A percentile compares a stretch with the other conserved stretches of the same genome.
Conservation (phyloP, 805 yeast species). For the Torulaspora franciscae region DNA sequence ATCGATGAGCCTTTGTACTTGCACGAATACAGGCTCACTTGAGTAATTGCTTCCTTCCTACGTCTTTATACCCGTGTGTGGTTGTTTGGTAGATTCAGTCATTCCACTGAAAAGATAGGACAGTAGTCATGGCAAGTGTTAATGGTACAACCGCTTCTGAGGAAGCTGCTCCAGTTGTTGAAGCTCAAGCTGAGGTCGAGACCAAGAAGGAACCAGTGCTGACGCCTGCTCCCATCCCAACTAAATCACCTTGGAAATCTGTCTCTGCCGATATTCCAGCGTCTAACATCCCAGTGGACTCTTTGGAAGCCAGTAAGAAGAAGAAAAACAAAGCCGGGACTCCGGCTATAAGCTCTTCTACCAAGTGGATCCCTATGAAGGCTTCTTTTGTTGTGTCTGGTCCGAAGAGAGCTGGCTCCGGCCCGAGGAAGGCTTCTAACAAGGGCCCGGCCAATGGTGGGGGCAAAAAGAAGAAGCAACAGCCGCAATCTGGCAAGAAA, state of each 20-base stretch:
- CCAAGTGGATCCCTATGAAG: conserved; percentile 67
- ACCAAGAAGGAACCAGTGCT: conserved; percentile 20
- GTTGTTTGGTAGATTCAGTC: background rate
- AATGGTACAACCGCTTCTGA: conserved; percentile 1
- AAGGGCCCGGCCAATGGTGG: conserved; percentile 14
- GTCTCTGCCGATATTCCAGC: conserved; percentile 26
- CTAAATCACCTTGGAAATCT: conserved; percentile 34
- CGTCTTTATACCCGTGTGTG: background rate
- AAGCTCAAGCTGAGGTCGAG: background rate
- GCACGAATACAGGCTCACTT: background rate
- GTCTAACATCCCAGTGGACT: conserved; percentile 21
- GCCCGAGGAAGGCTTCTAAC: conserved; percentile 14
- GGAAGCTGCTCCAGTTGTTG: background rate
- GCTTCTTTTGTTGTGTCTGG: conserved; percentile 46
- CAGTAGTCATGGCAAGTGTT: conserved; percentile 5
- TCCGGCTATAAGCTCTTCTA: conserved; percentile 20
- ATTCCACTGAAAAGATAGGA: background rate
- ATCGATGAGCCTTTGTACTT: conserved; percentile 3
- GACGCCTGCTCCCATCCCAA: conserved; percentile 36
- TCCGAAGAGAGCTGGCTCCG: conserved; percentile 16
- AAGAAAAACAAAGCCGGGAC: conserved; percentile 19
- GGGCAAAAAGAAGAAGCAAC: conserved; percentile 18
- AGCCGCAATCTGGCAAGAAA: conserved; percentile 9
- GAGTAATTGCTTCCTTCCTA: background rate
- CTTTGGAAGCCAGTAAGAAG: conserved; percentile 17